Base-by-base conservation (phyloP, 2,329 filamentous ascomycete species). In the Fusarium decemcellulare region DNA sequence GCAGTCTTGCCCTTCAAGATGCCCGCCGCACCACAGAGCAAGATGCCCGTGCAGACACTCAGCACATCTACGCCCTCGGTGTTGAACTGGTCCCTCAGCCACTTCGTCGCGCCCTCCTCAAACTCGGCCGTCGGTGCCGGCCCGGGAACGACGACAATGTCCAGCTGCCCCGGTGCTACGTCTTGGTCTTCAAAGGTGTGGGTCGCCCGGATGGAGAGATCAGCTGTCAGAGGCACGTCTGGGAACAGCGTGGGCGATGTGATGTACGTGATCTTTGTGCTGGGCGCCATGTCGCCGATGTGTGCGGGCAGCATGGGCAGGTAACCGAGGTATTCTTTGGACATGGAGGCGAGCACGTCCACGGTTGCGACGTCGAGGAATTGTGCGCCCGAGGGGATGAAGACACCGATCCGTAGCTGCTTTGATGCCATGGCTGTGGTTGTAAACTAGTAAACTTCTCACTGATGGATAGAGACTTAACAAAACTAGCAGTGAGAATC, bases 141-240 rank as follows among this genome's bases (percentile, higher is more conserved):
- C 0, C 86, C 86, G 1, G 86, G 86, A 1, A 88, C 79, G 0
- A 87, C 67, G 14, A 88, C 68, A 51, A 88, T 78, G 71, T 88
- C 84, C 5, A 88, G 79, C 68, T 80, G 79, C 4, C 85, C 86
- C 0, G 86, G 84, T 15, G 81, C 81, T 7, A 88, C 85, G 12
- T 80, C 83, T 0, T 80, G 72, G 68, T 86, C 81, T 32, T 73
- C 72, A 66, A 82, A 82, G 59, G 82, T 79, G 72, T 86, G 80
- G 6, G 84, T 85, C 29, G 83, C 77, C 36, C 76, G 70, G 43
- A 86, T 63, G 5, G 63, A 70, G 44, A 81, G 67, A 51, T 75
- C 76, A 2, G 85, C 78, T 8, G 86, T 86, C 10, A 87, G 65
- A 5, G 68, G 65, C 42, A 87, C 78, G 12, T 75, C 71, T n/a